Conservation (phyloP, 176 grass and related monocot species). For the Microstegium vimineum region DNA sequence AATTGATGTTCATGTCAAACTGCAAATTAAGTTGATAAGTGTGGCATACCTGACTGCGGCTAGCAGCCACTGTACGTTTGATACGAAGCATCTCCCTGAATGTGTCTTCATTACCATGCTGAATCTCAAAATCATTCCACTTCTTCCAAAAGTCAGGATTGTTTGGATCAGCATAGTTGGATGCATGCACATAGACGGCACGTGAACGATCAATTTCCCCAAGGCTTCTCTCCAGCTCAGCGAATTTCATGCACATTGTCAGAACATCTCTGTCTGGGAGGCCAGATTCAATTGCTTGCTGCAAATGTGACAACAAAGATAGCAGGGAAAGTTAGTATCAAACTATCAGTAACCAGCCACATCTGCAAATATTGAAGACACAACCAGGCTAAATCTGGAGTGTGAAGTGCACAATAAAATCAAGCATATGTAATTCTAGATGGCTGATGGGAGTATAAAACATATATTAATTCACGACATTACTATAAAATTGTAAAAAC, state of each 20-base stretch:
- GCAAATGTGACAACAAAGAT: constrained; percentile 21
- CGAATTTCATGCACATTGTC: constrained; percentile 76
- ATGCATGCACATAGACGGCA: constrained; percentile 73
- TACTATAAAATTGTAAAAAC: neutral
- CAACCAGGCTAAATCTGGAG: neutral
- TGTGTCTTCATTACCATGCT: constrained; percentile 91
- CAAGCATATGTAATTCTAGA: neutral
- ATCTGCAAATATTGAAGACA: neutral
- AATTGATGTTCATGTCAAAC: neutral
- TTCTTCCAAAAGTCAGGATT: constrained; percentile 89
- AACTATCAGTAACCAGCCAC: neutral
- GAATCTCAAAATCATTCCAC: constrained; percentile 98
- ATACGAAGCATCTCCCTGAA: constrained; percentile 98
- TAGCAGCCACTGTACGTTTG: constrained; percentile 71
- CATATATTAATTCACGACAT: neutral
- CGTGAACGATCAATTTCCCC: constrained; percentile 95
- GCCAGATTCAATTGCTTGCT: constrained; percentile 74
- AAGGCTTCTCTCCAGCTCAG: constrained; percentile 82
- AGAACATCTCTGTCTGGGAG: constrained; percentile 73
- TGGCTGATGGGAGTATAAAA: neutral
- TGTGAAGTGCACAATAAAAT: neutral
- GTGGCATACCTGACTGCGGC: constrained; percentile 72
- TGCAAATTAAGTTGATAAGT: neutral
- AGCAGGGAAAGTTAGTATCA: constrained; percentile 14
- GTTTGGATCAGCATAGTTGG: constrained; percentile 82